A percentile compares a stretch with the other conserved stretches of the same genome.
These are phyloP conservation scores for Penicillium paneum DNA, from an alignment of 2,329 filamentous ascomycete species.

Conservation along the genomic window DNA sequence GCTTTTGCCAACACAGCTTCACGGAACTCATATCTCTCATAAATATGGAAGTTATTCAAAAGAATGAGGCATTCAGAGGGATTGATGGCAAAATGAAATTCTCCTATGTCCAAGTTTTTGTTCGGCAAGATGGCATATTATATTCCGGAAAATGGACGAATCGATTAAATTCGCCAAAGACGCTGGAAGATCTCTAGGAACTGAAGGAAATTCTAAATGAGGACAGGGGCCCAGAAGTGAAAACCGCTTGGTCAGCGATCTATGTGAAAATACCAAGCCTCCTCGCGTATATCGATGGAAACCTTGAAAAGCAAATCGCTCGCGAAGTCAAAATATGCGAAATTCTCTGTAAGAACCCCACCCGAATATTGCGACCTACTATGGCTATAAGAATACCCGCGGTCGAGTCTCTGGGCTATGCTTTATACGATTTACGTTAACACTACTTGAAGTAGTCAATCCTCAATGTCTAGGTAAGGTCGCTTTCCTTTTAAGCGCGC, in stretches of 20 bases:
- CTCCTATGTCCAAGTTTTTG: conserved; percentile 22
- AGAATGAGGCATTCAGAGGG: conserved; percentile 18
- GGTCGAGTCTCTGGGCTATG: conserved; percentile 26
- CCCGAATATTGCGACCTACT: conserved; percentile 28
- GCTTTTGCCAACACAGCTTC: neutral
- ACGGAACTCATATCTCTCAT: neutral
- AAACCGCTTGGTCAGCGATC: conserved; percentile 17
- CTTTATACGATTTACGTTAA: conserved; percentile 25
- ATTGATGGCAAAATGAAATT: conserved; percentile 19
- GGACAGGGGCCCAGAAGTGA: conserved; percentile 15
- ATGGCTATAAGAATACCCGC: conserved; percentile 14
- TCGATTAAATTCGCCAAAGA: conserved; percentile 14
- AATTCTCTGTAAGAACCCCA: conserved; percentile 24
- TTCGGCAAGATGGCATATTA: conserved; percentile 14
- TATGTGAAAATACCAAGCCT: conserved; percentile 23
- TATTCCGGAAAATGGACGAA: conserved; percentile 24
- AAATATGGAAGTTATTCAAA: conserved; percentile 23
- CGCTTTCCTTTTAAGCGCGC: conserved; percentile 18
- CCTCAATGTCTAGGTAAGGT: conserved; percentile 15
- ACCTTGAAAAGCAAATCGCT: conserved; percentile 20
- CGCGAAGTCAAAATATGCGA: conserved; percentile 25
- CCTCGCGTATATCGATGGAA: conserved; percentile 14
- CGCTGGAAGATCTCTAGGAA: conserved; percentile 17
- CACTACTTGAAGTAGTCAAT: conserved; percentile 24
- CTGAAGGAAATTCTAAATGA: conserved; percentile 12